Conservation (phyloP, 805 yeast genomes). For the Metschnikowia baotianmanensis region DNA sequence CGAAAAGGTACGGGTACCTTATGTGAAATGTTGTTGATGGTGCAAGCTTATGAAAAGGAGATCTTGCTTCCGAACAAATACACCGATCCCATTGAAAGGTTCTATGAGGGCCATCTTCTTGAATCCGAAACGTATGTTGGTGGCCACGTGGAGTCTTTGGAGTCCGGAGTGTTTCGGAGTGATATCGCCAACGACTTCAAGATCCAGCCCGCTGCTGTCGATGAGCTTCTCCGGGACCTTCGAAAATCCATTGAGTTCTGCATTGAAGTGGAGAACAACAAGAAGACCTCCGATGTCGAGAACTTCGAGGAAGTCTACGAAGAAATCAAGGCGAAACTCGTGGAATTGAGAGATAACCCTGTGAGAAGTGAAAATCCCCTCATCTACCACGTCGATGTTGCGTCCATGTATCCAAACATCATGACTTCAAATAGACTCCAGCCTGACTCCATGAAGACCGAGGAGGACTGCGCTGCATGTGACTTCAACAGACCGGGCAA, state of each 20-base stretch:
- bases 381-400: slow-evolving; percentile 97
- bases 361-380: slow-evolving; percentile 73
- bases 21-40: slow-evolving; percentile 97
- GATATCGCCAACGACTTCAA: slow-evolving; percentile 76
- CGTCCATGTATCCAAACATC: slow-evolving; percentile 98
- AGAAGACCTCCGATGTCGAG: slow-evolving; percentile 69
- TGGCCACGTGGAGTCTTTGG: slow-evolving; percentile 96
- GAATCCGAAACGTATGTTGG: slow-evolving; percentile 98
- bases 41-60: slow-evolving; percentile 78
- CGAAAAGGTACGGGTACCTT: slow-evolving; percentile 98
- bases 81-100: slow-evolving; percentile 89
- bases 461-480: slow-evolving; percentile 95
- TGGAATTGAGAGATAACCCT: slow-evolving; percentile 61
- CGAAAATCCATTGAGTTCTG: slow-evolving; percentile 78
- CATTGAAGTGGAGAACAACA: slow-evolving; percentile 75
- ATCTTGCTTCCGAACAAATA: slow-evolving; percentile 92
- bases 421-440: slow-evolving; percentile 97
- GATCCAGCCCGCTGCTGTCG: slow-evolving; percentile 78
- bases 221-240: slow-evolving; percentile 70
- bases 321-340: slow-evolving; percentile 51
- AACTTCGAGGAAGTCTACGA: slow-evolving; percentile 76
- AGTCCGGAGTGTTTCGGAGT: slow-evolving; percentile 95
- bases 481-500: slow-evolving; percentile 96
- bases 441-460: slow-evolving; percentile 96
- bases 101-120: slow-evolving; percentile 88